phyloP scores from a whole-genome alignment of 2,329 filamentous ascomycete genomes.

The Aspergillus sojae region DNA sequence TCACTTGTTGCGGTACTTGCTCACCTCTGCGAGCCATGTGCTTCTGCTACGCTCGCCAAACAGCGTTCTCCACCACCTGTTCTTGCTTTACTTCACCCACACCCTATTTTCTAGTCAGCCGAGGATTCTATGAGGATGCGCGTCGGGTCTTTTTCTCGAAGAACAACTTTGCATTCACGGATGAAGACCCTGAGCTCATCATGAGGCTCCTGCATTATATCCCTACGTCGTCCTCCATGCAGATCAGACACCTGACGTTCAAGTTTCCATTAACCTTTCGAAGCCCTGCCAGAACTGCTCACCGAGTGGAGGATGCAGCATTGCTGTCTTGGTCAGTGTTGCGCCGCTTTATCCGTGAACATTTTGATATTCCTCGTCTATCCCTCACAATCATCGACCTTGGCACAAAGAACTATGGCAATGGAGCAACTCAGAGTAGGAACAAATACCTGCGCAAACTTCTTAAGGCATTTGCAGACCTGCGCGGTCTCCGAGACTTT shows the following conservation, averaged over 20 bases:
- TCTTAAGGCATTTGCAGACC: slow-evolving; percentile 21
- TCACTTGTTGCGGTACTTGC: slow-evolving; percentile 28
- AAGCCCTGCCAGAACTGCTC: slow-evolving; percentile 1
- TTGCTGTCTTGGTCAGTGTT: slow-evolving; percentile 26
- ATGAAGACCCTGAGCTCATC: slow-evolving; percentile 25
- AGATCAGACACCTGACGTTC: slow-evolving; percentile 25
- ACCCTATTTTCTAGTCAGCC: slow-evolving; percentile 29
- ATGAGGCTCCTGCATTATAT: slow-evolving; percentile 24
- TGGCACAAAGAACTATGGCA: slow-evolving; percentile 9
- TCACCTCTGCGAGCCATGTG: slow-evolving; percentile 23
- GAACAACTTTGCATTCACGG: slow-evolving; percentile 25
- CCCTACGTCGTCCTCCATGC: slow-evolving; percentile 21
- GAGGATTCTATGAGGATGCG: slow-evolving; percentile 25
- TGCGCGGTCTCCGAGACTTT: slow-evolving; percentile 23
- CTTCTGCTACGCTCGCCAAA: slow-evolving; percentile 26
- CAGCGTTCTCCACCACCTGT: slow-evolving; percentile 28
- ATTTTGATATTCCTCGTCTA: slow-evolving; percentile 25
- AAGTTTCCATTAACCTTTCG: slow-evolving; percentile 23
- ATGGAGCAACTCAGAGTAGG: not conserved
- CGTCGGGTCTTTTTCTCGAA: slow-evolving; percentile 25
- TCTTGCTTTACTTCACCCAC: slow-evolving; percentile 26
- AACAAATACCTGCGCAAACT: slow-evolving; percentile 22
- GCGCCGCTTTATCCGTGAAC: slow-evolving; percentile 32
- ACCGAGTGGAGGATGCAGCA: slow-evolving; percentile 12
- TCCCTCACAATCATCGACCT: slow-evolving; percentile 25